phyloP scores from a whole-genome alignment of 2,329 filamentous ascomycete species.

The Penicillium corylophilum region DNA sequence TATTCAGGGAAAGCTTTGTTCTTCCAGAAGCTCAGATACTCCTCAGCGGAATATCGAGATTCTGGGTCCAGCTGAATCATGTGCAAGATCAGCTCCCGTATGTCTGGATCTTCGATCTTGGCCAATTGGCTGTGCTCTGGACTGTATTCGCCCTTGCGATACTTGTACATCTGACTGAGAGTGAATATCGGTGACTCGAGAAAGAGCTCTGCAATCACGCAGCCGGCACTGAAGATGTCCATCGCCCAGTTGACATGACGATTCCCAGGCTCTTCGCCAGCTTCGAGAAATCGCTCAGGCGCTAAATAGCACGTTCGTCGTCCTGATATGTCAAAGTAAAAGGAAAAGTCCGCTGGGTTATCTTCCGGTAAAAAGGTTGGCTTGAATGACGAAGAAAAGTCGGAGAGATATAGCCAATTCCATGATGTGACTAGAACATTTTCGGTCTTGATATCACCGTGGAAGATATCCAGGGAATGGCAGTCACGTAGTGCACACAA shows the following conservation, averaged over 20 bases:
- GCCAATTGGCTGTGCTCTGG: conserved; percentile 76
- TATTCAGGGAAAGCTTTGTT: conserved; percentile 91
- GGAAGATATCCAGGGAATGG: conserved; percentile 83
- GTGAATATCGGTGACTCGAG: conserved; percentile 95
- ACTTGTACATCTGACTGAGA: conserved; percentile 94
- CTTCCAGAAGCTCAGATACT: conserved; percentile 91
- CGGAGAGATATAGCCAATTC: conserved; percentile 98
- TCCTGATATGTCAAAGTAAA: conserved; percentile 93
- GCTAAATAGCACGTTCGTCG: conserved; percentile 92
- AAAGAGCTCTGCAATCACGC: conserved; percentile 94
- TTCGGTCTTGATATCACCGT: conserved; percentile 98
- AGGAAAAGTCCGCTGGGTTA: conserved; percentile 95
- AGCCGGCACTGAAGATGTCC: conserved; percentile 97
- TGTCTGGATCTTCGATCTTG: conserved; percentile 82
- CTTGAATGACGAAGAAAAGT: conserved; percentile 95
- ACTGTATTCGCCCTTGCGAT: conserved; percentile 88
- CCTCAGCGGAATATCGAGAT: conserved; percentile 86
- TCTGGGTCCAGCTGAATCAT: conserved; percentile 97
- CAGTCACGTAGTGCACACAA: conserved; percentile 90
- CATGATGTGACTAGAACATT: conserved; percentile 96
- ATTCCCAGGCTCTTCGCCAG: conserved; percentile 64
- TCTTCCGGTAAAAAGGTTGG: conserved; percentile 91
- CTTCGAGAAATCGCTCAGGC: conserved; percentile 81
- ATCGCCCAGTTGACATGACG: conserved; percentile 81
- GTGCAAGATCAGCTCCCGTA: conserved; percentile 84